phyloP scores from a whole-genome alignment of 78 protist genomes.

The Protostelium mycophagum region DNA sequence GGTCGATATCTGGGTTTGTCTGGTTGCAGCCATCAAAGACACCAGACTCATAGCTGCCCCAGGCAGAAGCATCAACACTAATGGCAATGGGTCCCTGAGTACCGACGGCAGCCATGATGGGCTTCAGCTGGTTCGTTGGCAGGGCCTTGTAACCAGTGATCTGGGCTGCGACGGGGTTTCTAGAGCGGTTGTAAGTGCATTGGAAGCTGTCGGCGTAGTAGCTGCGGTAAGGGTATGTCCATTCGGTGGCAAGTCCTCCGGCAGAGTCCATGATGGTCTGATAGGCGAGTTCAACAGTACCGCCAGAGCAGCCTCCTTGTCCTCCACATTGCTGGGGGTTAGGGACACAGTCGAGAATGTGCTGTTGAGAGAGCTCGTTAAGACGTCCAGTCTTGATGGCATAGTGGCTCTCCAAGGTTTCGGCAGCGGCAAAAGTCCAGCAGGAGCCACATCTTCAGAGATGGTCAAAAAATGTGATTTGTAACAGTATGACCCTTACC shows the following conservation, averaged over 20 bases:
- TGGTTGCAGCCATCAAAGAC: slow-evolving; percentile 31
- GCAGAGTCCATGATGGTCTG: not conserved
- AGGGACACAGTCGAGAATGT: slow-evolving; percentile 9
- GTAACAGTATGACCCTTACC: not conserved
- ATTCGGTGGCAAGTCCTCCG: slow-evolving; percentile 17
- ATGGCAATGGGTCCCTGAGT: slow-evolving; percentile 34
- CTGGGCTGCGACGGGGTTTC: not conserved
- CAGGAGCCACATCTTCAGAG: slow-evolving; percentile 9
- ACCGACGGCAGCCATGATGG: slow-evolving; percentile 21
- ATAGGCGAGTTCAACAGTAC: slow-evolving; percentile 26
- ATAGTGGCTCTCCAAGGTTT: slow-evolving; percentile 6
- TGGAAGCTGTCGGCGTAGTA: not conserved
- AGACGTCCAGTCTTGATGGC: slow-evolving; percentile 28
- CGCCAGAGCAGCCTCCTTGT: slow-evolving; percentile 38
- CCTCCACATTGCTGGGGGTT: slow-evolving; percentile 53
- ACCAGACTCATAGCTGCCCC: slow-evolving; percentile 29
- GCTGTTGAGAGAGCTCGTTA: slow-evolving; percentile 26
- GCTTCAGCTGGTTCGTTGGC: slow-evolving; percentile 16
- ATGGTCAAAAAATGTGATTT: not conserved
- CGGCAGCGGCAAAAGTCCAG: slow-evolving; percentile 24
- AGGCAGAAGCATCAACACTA: slow-evolving; percentile 16
- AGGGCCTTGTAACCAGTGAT: slow-evolving; percentile 24
- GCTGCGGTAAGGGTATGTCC: slow-evolving; percentile 27
- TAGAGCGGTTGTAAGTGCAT: not conserved
- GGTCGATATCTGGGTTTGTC: slow-evolving; percentile 16